Evolutionary conservation across 2,329 filamentous ascomycete species (phyloP), one percentile per base, ranked within the genome.

Genomic region (Aspergillus ustus): DNA sequence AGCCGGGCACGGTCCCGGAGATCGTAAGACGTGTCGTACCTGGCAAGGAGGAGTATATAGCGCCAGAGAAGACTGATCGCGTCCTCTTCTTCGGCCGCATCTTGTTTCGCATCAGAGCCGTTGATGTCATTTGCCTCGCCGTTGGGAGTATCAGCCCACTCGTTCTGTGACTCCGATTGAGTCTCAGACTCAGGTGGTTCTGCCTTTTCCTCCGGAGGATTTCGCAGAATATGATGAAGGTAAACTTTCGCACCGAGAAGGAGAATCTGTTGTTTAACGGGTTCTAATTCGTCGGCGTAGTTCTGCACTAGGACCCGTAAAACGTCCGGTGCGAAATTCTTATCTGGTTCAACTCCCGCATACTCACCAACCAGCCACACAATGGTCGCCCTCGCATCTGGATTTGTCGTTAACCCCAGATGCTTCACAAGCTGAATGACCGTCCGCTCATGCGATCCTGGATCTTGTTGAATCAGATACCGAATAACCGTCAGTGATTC

Each of bases 331-430:
- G 95, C 95, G 63, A 99, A 94, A 70, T 96, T 96, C 73, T 95
- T 89, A 62, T 93, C 89, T 9, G 89, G 86, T 59, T 92, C 87
- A 2, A 90, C 77, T 0, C 92, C 92, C 0, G 94, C 88, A 70
- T 96, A 98, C 76, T 99, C 95, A 50, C 95, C 95, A 0, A 98
- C 93, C 0, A 99, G 86, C 95, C 95, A 99, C 69, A 99, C 91
- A 65, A 99, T 97, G 53, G 92, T 97, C 3, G 95, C 95, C 67
- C 95, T 86, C 3, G 95, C 95, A 63, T 93, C 90, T 1, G 95
- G 89, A 63, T 95, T 93, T 0, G 91, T 92, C 1, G 93, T 91
- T 3, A 90, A 91, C 72, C 97, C 95, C 2, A 99, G 85, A 64
- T 97, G 93, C 77, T 93, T 95, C 6, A 95, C 95, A 52, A 99